Base-by-base conservation (phyloP, 176 grass and related monocot species). In the Chrysopogon serrulatus region DNA sequence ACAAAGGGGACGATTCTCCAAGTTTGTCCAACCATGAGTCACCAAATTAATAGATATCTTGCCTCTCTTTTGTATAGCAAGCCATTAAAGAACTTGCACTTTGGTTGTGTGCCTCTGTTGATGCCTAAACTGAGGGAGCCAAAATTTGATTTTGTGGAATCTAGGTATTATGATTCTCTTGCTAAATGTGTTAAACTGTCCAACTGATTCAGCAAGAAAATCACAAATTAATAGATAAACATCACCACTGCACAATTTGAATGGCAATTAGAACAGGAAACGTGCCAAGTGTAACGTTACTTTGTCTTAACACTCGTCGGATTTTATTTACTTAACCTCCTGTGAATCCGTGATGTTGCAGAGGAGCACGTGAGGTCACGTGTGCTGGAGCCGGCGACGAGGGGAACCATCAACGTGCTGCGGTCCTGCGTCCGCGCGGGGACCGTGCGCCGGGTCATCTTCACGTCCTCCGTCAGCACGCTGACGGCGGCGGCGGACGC, bases 381-480 rank as follows among this genome's bases (percentile, higher is more conserved):
- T 7, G 90, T 95, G 64, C 82, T 95, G 26, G 86, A 91, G 72
- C 92, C 90, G 40, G 92, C 95, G 53, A 80, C 82, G 51, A 71
- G 67, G 70, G 95, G 95, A 26, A 84, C 88, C 57, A 74, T 87
- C 84, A 95, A 95, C 80, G 90, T 95, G 59, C 83, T 98, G 16
- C 74, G 68, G 30, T 92, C 95, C 72, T 95, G 85, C 79, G 78
- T 83, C 71, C 90, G 86, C 41, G 54, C 92, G 23, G 88, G 81
- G 19, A 89, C 79, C 3, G 66, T 95, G 9, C 94, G 82, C 2
- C 77, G 86, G 7, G 90, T 98, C 78, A 23, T 98, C 61, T 98
- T 98, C 88, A 93, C 95, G 2, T 98, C 95, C 62, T 95, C 95
- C 66, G 83, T 98, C 78, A 98, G 95, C 78, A 98, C 95, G 23